Percentiles rank a stretch among this genome's conserved stretches.
These are phyloP conservation scores for Gossypium mustelinum DNA, from an alignment of 345 rosid species.

Conservation along the genomic window DNA sequence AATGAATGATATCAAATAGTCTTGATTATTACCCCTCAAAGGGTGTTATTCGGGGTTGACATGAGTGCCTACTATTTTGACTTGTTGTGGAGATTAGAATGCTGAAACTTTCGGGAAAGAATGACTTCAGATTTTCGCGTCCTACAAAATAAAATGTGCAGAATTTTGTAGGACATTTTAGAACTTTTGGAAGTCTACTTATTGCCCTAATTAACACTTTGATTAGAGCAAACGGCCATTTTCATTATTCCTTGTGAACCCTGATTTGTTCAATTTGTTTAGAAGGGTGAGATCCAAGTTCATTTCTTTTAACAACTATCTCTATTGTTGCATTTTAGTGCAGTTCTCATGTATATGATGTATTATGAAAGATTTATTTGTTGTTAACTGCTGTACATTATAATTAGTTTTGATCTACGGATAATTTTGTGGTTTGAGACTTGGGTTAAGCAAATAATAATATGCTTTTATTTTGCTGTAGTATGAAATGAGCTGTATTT, in stretches of 20 bases:
- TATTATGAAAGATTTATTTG: background rate
- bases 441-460: background rate
- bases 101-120: background rate
- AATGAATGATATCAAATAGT: background rate
- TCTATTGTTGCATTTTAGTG: background rate
- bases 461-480: background rate
- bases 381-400: background rate
- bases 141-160: background rate
- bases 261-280: background rate
- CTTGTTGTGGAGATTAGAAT: background rate
- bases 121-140: background rate
- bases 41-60: background rate
- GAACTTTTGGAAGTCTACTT: background rate
- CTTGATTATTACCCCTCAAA: background rate
- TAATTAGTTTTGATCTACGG: background rate
- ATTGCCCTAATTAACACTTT: background rate
- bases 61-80: background rate
- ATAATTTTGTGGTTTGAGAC: background rate
- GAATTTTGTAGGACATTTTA: background rate
- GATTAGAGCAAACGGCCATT: background rate
- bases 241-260: background rate
- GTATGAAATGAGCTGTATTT: constrained; percentile 5
- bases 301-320: background rate
- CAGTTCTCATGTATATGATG: background rate
- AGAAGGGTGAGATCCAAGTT: background rate